A percentile compares a stretch with the other conserved stretches of the same genome.
These are phyloP conservation scores for Terana coerulea DNA, from an alignment of 768 basidiomycete genomes.

Conservation along the genomic window DNA sequence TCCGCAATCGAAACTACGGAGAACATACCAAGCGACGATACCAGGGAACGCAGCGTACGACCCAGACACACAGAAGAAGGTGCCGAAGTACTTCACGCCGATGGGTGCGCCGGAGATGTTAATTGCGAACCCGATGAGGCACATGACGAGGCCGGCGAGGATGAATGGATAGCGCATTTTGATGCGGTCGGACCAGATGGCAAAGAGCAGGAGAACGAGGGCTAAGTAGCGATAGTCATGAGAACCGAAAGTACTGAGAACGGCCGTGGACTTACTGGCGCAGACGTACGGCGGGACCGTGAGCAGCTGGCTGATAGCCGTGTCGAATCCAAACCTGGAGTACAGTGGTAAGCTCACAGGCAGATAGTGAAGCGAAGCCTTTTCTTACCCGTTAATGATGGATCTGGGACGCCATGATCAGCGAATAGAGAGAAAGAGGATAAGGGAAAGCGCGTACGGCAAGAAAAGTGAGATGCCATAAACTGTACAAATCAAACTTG, in stretches of 20 bases:
- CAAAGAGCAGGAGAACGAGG: slow-evolving; percentile 46
- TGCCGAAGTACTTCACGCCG: slow-evolving; percentile 70
- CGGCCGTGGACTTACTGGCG: slow-evolving; percentile 38
- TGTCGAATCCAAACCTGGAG: slow-evolving; percentile 52
- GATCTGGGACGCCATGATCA: slow-evolving; percentile 35
- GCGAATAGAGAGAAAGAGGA: background rate
- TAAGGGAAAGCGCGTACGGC: slow-evolving; percentile 44
- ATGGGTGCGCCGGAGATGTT: slow-evolving; percentile 50
- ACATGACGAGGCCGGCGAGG: slow-evolving; percentile 43
- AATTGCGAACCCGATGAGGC: slow-evolving; percentile 57
- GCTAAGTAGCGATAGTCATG: slow-evolving; percentile 39
- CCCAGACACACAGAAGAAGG: slow-evolving; percentile 65
- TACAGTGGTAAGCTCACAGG: background rate
- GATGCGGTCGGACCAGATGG: slow-evolving; percentile 55
- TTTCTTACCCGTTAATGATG: slow-evolving; percentile 49
- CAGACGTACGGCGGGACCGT: slow-evolving; percentile 63
- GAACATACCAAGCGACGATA: slow-evolving; percentile 52
- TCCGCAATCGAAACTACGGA: background rate
- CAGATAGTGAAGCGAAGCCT: background rate
- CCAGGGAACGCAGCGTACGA: slow-evolving; percentile 59
- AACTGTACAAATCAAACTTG: slow-evolving; percentile 33
- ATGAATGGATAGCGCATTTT: slow-evolving; percentile 58
- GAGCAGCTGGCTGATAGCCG: slow-evolving; percentile 57
- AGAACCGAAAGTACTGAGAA: background rate
- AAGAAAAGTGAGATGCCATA: slow-evolving; percentile 71